phyloP scores from a whole-genome alignment of 1,139 yeast genomes.

The Kurtzmaniella natalensis region DNA sequence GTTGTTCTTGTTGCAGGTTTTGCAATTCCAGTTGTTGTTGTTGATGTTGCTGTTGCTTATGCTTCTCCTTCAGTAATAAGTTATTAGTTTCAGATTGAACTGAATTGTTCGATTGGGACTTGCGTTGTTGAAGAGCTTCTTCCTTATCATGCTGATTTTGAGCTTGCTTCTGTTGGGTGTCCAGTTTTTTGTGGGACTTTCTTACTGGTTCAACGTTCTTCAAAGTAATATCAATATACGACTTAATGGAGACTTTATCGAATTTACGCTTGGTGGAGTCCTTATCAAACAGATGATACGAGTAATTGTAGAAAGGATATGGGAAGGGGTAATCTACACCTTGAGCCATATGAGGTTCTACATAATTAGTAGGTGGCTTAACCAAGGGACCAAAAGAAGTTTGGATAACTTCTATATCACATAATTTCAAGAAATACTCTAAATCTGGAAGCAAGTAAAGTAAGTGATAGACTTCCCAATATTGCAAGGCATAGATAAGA shows the following conservation, averaged over 20 bases:
- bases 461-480: conserved; percentile 46
- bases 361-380: conserved; percentile 37
- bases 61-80: no score
- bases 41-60: no score
- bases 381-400: conserved; percentile 40
- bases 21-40: no score
- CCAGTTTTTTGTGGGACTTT: no score
- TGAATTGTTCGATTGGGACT: background rate
- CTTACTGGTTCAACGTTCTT: conserved; percentile 12
- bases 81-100: background rate
- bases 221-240: conserved; percentile 37
- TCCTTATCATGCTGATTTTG: conserved; percentile 3
- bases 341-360: conserved; percentile 33
- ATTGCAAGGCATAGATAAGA: conserved; percentile 34
- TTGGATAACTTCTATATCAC: conserved; percentile 33
- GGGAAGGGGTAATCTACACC: conserved; percentile 47
- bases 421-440: conserved; percentile 28
- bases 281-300: conserved; percentile 35
- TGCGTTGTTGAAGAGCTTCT: no score
- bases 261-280: conserved; percentile 23
- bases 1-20: no score
- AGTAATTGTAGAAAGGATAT: conserved; percentile 44
- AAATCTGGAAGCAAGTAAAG: conserved; percentile 30
- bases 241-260: conserved; percentile 23
- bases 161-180: background rate